Evolutionary conservation across 2,329 filamentous ascomycete genomes (phyloP).

Genomic region (Balansia obtecta): DNA sequence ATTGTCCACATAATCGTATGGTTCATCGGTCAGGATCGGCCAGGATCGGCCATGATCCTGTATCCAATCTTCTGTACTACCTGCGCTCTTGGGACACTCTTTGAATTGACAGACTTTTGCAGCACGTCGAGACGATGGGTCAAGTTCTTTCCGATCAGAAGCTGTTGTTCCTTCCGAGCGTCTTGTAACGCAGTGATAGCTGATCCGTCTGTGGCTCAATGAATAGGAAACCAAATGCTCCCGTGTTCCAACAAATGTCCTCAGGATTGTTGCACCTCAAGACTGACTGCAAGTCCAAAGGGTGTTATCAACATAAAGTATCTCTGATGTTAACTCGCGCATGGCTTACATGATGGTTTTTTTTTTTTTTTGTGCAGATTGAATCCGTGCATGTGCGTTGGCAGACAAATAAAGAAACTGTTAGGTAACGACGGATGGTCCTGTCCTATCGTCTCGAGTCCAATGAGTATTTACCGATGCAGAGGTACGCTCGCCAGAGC

Average conservation of each 20-base stretch:
- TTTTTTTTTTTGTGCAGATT: constrained; percentile 4
- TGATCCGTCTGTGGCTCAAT: constrained; percentile 24
- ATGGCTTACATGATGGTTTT: neutral
- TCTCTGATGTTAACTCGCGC: neutral
- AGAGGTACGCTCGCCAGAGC: neutral
- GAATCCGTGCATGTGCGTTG: neutral
- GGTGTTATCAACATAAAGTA: neutral
- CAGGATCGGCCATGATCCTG: neutral
- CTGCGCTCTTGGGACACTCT: neutral
- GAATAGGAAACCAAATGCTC: neutral
- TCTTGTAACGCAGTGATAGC: constrained; percentile 27
- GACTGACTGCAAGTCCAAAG: neutral
- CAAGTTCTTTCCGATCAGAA: neutral
- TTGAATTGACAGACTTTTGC: neutral
- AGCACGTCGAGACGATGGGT: neutral
- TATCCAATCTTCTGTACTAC: neutral
- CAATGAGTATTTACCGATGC: neutral
- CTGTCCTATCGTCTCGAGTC: too few species aligned
- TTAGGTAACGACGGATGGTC: neutral
- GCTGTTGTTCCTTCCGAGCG: neutral
- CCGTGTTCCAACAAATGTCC: neutral
- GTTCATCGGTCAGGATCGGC: neutral
- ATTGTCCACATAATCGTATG: neutral
- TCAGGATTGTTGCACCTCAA: neutral
- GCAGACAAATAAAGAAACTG: constrained; percentile 1